Base-by-base conservation (phyloP, 805 yeast genomes). In the Candida hungchunana region DNA sequence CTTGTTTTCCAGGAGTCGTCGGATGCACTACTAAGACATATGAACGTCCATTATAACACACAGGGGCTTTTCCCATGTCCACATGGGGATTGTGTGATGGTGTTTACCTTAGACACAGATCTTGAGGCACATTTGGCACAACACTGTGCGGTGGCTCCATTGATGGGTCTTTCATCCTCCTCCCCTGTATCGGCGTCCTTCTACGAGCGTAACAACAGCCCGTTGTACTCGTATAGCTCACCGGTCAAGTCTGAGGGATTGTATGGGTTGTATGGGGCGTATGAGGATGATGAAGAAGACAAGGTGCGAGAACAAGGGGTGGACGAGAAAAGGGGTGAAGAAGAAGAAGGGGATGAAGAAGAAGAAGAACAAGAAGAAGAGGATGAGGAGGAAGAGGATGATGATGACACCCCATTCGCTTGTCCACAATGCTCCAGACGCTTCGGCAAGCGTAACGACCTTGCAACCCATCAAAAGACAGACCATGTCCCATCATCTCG, bases 21-120 rank as follows among this genome's bases (percentile, higher is more conserved):
- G 2, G 36, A 31, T 15, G 36, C 27, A 23, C 24, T 36, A 16
- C 34, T 36, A 7, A 31, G 36, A 24, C 40, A 36, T 18, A 36
- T 36, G 40, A 36, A 36, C 19, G 36, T 36, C 22, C 40, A 36
- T 18, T 36, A 31, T 20, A 36, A 36, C 30, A 28, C 27, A n/a
- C 29, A 17, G 11, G 36, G 36, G 3, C 32, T 36, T 5, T 36
- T 36, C 26, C 31, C 12, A 24, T 36, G 40, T 13, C 4, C 26
- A 2, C 21, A 31, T 15, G 18, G 13, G 7, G 13, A 16, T 4
- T 36, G 40, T 17, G 32, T 32, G 4, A 21, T 36, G 22, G 36
- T 24, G 22, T 36, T 36, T 23, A 12, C 32, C 10, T 8, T 18
- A 22, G 36, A 26, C 16, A 13, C 14, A 5, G 36, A 32, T 17